Conservation (phyloP, 441 rosid species). For the Capsella rubella region DNA sequence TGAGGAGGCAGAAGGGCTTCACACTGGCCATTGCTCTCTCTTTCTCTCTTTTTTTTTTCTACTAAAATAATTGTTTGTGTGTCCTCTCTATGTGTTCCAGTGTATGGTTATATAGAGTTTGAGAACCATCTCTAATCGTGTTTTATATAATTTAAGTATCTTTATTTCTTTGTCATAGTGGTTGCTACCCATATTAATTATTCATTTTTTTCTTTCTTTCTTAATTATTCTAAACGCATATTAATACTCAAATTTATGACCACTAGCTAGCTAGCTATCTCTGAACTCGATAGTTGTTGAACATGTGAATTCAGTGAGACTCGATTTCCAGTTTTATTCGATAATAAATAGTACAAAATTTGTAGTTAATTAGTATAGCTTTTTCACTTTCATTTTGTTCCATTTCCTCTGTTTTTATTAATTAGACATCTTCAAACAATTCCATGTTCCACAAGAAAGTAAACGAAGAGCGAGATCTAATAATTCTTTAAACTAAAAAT, state of each 20-base stretch:
- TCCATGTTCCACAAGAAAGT: constrained; percentile 6
- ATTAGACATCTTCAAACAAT: constrained; percentile 10
- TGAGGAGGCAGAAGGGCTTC: constrained; percentile 30
- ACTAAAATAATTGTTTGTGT: constrained; percentile 22
- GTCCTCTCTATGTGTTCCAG: constrained; percentile 22
- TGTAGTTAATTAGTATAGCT: constrained; percentile 5
- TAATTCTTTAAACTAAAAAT: background rate
- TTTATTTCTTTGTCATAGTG: constrained; percentile 40
- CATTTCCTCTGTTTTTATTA: constrained; percentile 8
- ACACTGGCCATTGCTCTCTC: constrained; percentile 44
- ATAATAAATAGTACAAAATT: background rate
- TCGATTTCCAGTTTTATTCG: constrained; percentile 11
- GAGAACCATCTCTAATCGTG: constrained; percentile 25
- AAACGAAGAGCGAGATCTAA: constrained; percentile 19
- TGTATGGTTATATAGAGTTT: constrained; percentile 34
- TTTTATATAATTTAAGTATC: constrained; percentile 8
- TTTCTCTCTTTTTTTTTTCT: background rate
- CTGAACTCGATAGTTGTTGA: constrained; percentile 39
- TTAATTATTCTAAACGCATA: constrained; percentile 24
- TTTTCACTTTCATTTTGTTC: background rate
- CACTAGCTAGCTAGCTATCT: constrained; percentile 24
- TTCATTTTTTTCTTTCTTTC: constrained; percentile 1
- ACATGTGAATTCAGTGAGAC: constrained; percentile 36
- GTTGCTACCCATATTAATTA: constrained; percentile 33
- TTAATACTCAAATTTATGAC: constrained; percentile 19